phyloP scores from a whole-genome alignment of 352 stramenopile species.

The Plasmopara viticola region DNA sequence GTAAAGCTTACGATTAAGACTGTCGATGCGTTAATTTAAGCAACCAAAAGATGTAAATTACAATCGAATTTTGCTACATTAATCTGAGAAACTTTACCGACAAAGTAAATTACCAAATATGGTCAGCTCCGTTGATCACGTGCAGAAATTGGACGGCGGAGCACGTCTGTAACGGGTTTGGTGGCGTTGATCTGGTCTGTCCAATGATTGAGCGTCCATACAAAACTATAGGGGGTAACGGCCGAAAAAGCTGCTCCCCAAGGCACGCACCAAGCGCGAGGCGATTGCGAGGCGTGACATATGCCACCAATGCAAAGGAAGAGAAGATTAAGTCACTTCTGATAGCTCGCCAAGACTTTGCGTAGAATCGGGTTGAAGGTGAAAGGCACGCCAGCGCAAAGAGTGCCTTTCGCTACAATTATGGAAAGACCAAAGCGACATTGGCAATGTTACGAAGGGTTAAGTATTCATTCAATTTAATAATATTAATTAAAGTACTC shows the following conservation, averaged over 20 bases:
- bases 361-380: not conserved
- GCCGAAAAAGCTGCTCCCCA: constrained; percentile 2
- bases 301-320: too few relatives aligned
- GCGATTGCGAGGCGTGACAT: too few relatives aligned
- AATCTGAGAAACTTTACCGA: not conserved
- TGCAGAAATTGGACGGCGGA: not conserved
- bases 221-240: constrained; percentile 16
- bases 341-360: not conserved
- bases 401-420: constrained; percentile 7
- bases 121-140: constrained; percentile 17
- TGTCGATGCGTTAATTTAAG: constrained; percentile 1
- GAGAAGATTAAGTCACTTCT: not conserved
- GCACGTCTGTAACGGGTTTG: constrained; percentile 17
- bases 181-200: constrained; percentile 14
- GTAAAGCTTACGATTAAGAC: constrained; percentile 24
- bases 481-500: too few relatives aligned
- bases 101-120: not conserved
- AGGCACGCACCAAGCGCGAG: too few relatives aligned
- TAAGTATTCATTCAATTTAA: not conserved
- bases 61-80: not conserved
- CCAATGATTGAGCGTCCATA: constrained; percentile 8
- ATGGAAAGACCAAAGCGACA: constrained; percentile 5
- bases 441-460: too few relatives aligned
- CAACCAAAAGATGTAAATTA: not conserved
- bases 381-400: constrained; percentile 8